Evolutionary conservation across 2,329 filamentous ascomycete species (phyloP), one percentile per base, ranked within the genome.

Genomic region (Sphaerulina populicola): DNA sequence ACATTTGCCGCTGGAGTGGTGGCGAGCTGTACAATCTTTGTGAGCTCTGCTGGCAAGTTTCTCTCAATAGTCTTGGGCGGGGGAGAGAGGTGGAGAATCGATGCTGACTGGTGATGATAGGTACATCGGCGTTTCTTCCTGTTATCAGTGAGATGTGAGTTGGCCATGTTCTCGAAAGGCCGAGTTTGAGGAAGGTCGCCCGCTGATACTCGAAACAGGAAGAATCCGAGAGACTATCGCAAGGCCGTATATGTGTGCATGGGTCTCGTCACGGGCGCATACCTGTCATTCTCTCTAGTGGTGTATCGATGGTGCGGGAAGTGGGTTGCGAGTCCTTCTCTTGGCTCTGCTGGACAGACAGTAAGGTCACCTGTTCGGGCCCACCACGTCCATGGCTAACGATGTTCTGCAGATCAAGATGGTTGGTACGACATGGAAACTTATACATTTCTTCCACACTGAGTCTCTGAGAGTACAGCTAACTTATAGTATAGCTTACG

Each of bases 301-400:
- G 76, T 83, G 4, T 83, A 83, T 66, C 70, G 72, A 40, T 83
- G 72, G 69, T 81, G 79, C 57, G 81, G 81, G 3, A 69, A 77
- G 54, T 83, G 77, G 75, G 79, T 84, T 4, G 77, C 80, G 0
- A 78, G 74, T 3, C 81, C 81, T 0, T 78, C 79, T 1, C 72
- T 84, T 0, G 80, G 80, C 12, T 79, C 74, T 35, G 81, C 81
- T 0, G 80, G 81, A 8, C 69, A 71, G 3, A 74, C 72, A 0
- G 69, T 35, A n/a, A 35, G 31, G 10, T 35, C 10, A 35, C 31
- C 31, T n/a, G 23, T 27, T 27, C 5, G 23, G 23, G 6, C 6
- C 5, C 6, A 27, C 6, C 23, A 7, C 5, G 23, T 27, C 5
- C 23, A 27, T 27, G 23, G 23, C 23, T 27, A 27, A 27, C 23